Conservation (phyloP, 305 asterid species). For the Solanum aculeatissimum region DNA sequence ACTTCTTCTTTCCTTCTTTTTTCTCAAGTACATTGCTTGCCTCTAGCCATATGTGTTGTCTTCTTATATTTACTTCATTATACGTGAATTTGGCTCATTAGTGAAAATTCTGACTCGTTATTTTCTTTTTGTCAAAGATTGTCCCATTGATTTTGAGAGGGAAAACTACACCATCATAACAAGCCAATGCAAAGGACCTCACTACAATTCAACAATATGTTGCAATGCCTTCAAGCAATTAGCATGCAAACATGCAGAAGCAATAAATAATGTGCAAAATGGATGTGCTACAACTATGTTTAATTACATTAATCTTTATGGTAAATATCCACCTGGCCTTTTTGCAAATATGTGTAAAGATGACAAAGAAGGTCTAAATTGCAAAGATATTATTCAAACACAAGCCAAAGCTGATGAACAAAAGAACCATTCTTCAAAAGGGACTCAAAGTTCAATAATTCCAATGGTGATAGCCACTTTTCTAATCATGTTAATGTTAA, state of each 20-base stretch:
- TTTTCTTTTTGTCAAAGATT: constrained; percentile 25
- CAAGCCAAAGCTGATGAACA: not conserved
- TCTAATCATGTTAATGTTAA: not conserved
- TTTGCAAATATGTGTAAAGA: constrained; percentile 52
- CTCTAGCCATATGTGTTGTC: not conserved
- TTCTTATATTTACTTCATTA: not conserved
- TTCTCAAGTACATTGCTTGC: not conserved
- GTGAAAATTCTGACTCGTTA: not conserved
- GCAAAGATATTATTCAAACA: not conserved
- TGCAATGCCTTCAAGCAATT: constrained; percentile 49
- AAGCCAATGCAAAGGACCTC: constrained; percentile 86
- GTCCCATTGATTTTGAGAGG: constrained; percentile 49
- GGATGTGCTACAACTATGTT: constrained; percentile 38
- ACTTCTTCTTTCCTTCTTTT: not conserved
- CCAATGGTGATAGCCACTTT: not conserved
- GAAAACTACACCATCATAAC: constrained; percentile 74
- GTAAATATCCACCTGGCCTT: constrained; percentile 59
- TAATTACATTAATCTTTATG: constrained; percentile 44
- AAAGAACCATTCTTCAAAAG: not conserved
- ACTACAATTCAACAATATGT: constrained; percentile 40
- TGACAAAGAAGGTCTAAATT: constrained; percentile 37
- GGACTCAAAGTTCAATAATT: not conserved
- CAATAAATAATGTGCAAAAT: constrained; percentile 27
- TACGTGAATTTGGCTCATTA: not conserved
- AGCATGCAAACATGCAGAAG: constrained; percentile 30